Evolutionary conservation across 257 asterid genomes (phyloP).

Genomic region (Petrea volubilis): DNA sequence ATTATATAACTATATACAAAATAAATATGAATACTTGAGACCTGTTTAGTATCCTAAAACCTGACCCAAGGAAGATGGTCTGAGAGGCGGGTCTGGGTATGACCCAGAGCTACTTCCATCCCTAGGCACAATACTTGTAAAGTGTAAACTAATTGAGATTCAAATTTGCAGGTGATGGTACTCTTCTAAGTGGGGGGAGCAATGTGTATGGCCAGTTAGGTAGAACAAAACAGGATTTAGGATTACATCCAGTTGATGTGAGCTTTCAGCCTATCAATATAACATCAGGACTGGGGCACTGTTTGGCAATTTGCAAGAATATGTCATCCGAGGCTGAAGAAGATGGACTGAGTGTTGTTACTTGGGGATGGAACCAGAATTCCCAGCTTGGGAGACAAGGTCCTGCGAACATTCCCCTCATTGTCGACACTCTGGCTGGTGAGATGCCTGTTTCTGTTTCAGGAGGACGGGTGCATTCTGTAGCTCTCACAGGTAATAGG

Average conservation of each 20-base stretch:
- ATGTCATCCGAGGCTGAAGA: constrained; percentile 23
- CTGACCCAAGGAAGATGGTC: no score
- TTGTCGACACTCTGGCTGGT: constrained; percentile 48
- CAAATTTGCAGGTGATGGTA: constrained; percentile 62
- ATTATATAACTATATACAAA: no score
- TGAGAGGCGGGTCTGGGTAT: no score
- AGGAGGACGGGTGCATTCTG: constrained; percentile 84
- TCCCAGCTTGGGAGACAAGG: constrained; percentile 88
- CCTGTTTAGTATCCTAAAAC: no score
- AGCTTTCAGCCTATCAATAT: constrained; percentile 45
- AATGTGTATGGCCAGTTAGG: constrained; percentile 86
- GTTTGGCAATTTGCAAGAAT: constrained; percentile 66
- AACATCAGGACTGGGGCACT: constrained; percentile 90
- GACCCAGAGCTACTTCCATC: no score
- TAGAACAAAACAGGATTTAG: constrained; percentile 55
- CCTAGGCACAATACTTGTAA: no score
- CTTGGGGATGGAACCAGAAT: constrained; percentile 96
- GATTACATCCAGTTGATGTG: constrained; percentile 57
- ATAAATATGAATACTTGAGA: no score
- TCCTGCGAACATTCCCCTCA: constrained; percentile 42
- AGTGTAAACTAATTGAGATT: background rate
- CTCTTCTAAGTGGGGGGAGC: constrained; percentile 88
- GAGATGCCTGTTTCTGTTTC: constrained; percentile 54
- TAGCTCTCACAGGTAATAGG: constrained; percentile 55
- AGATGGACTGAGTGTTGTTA: constrained; percentile 40